Base-by-base conservation (phyloP, 768 basidiomycete species). In the Suillus paluster region DNA sequence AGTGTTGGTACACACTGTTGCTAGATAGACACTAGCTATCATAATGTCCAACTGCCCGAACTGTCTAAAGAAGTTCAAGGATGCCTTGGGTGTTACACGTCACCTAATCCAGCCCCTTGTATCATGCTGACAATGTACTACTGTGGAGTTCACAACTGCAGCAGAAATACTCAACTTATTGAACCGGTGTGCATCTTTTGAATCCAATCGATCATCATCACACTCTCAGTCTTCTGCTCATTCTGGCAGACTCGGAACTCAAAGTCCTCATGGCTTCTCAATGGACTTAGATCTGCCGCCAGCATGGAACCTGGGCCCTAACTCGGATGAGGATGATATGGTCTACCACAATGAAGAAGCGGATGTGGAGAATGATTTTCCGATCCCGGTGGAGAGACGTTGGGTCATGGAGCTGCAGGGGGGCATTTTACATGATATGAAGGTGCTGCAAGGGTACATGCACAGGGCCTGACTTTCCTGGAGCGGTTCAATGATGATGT, bases 21-120 rank as follows among this genome's bases (percentile, higher is more conserved):
- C 30, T 30, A n/a, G n/a, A n/a, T 30, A 30, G 30, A 30, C 30
- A 30, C 30, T 6, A 30, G 30, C 30, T 30, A 30, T 3, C 30
- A 53, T 27, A 38, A 53, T 38, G 52, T 19, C 36, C 21, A 19
- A 53, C 36, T 53, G 52, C 30, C 25, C 6, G 30, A 53, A 34
- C 36, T 53, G 30, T 53, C 21, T 53, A 53, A 53, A 33, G 52
- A 53, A 53, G 52, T 53, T 53, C 27, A 30, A 53, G 30, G 19
- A 53, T 38, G 15, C 30, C 30, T 53, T 25, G 30, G 21, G 30
- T 53, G 52, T 53, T 53, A 53, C 36, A 19, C 15, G 15, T 33
- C 52, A 53, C 36, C 52, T 53, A 17, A 17, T 27, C 36, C 27
- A 53, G 52, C 52, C 52, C 52, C 52, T 53, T 10, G 5, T 38